Evolutionary conservation across 257 asterid species (phyloP), one percentile per base, ranked within the genome.

Genomic region (Fraxinus cuspidata): DNA sequence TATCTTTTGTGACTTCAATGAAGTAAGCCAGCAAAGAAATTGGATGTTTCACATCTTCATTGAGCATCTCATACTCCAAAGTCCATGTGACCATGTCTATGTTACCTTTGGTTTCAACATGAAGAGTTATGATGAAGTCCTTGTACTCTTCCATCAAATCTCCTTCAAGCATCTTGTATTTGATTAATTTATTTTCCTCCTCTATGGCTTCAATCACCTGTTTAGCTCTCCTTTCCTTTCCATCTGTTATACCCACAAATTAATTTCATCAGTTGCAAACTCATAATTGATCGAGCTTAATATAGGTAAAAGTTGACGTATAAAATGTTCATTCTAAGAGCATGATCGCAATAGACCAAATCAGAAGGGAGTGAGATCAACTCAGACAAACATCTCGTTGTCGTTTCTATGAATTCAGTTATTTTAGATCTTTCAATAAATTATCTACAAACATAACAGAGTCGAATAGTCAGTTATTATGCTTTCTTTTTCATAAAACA

Each of bases 11-110:
- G 76, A 79, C 27, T 1, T 69, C 74, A 51, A 86, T 81, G 83
- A 79, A 71, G 79, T 69, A 83, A 53, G 44, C 81, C 37, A 1
- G 75, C 3, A 58, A 34, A 5, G n/a, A 79, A 81, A 60, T 83
- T 79, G n/a, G 84, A 77, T 83, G 84, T 2, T 8, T 66, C 0
- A 71, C 80, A 64, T 76, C 79, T 1, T 81, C 81, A 9, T 73
- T n/a, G 19, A 81, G 31, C 28, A 74, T 81, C 84, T 79, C 84
- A 38, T 83, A 86, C 13, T 83, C 84, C 0, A 83, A 18, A 27
- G 87, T 86, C 84, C 84, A 86, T 11, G 87, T 86, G 44, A 86
- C 40, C 34, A 70, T 31, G 49, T 83, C 83, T 19, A 66, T 49
- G 0, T 77, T 77, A 2, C 35, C 63, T 71, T 81, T 83, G n/a